These are phyloP conservation scores for Magnolia changhungtana DNA, from an alignment of 164 flowering plant genomes.

Conservation along the genomic window DNA sequence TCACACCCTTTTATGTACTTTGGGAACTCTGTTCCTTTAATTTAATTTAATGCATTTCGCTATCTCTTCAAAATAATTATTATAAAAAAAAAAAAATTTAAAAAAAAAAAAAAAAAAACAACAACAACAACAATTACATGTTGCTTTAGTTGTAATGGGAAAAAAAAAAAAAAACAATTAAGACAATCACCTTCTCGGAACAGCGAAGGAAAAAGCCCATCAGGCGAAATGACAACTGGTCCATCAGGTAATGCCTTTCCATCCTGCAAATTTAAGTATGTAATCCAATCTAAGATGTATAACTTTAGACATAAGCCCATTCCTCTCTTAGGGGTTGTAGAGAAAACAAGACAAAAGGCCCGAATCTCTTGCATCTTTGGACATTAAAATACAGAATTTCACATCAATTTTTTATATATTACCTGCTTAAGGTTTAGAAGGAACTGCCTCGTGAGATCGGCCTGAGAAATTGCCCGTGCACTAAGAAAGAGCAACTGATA, in stretches of 20 bases:
- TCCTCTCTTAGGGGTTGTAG: not conserved
- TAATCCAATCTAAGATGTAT: not conserved
- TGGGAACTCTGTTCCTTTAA: too few species aligned
- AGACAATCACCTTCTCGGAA: constrained; percentile 71
- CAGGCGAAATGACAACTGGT: constrained; percentile 97
- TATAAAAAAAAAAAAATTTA: too few species aligned
- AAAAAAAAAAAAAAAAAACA: too few species aligned
- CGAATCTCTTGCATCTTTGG: not conserved
- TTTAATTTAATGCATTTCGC: too few species aligned
- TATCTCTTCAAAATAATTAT: too few species aligned
- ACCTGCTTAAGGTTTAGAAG: constrained; percentile 92
- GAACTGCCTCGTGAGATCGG: constrained; percentile 79
- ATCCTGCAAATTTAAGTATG: constrained; percentile 46
- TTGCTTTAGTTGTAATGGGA: not conserved
- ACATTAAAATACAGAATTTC: not conserved
- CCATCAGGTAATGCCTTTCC: constrained; percentile 95
- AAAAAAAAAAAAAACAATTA: not conserved
- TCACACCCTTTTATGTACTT: too few species aligned
- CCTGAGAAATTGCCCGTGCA: constrained; percentile 96
- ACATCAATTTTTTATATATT: not conserved
- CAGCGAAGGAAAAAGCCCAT: constrained; percentile 95
- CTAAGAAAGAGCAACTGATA: constrained; percentile 91
- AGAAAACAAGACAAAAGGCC: not conserved
- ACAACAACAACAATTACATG: not conserved
- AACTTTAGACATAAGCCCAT: not conserved